Conservation (phyloP, 2,329 filamentous ascomycete genomes). For the Penicillium sp. region DNA sequence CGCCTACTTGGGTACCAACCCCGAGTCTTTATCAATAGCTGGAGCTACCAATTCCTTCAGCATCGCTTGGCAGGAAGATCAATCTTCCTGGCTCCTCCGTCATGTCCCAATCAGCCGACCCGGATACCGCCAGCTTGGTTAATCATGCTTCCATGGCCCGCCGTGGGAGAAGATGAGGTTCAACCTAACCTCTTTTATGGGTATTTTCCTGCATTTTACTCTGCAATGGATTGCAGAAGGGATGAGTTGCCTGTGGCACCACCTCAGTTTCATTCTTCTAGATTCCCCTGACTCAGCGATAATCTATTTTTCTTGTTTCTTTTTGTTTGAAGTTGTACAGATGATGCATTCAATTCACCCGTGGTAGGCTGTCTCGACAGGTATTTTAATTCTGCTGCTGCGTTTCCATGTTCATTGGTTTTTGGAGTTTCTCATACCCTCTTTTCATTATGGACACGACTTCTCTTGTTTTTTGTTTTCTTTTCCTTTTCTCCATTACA, state of each 20-base stretch:
- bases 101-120: neutral
- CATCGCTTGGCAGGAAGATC: neutral
- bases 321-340: conserved; percentile 17
- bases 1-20: neutral
- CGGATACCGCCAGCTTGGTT: neutral
- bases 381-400: conserved; percentile 4
- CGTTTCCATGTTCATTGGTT: conserved; percentile 9
- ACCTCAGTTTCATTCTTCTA: conserved; percentile 19
- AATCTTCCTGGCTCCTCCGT: neutral
- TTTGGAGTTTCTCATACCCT: conserved; percentile 21
- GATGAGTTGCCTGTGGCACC: conserved; percentile 8
- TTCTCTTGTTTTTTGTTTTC: conserved; percentile 7
- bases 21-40: neutral
- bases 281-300: conserved; percentile 24
- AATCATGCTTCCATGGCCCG: neutral
- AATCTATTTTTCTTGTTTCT: conserved; percentile 5
- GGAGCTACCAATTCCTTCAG: neutral
- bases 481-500: neutral
- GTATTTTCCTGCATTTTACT: neutral
- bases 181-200: neutral
- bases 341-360: conserved; percentile 7
- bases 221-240: conserved; percentile 10
- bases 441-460: conserved; percentile 18
- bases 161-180: neutral
- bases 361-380: conserved; percentile 7